Evolutionary conservation across 2,329 filamentous ascomycete genomes (phyloP).

Genomic region (Cytospora piceae): DNA sequence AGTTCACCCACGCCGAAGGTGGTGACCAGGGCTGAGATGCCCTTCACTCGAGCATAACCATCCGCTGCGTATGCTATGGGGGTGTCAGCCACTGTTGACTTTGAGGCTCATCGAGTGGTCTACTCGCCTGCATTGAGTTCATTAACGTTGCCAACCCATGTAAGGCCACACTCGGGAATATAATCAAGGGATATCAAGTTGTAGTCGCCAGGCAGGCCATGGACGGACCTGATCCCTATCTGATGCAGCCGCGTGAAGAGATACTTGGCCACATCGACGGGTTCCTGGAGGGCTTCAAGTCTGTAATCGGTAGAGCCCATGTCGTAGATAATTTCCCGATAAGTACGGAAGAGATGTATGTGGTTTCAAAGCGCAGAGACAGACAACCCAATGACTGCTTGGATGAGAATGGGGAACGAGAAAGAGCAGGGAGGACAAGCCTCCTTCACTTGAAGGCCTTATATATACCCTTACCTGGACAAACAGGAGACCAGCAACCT

Average conservation of each 20-base stretch:
- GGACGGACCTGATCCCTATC: slow-evolving; percentile 66
- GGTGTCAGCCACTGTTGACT: slow-evolving; percentile 28
- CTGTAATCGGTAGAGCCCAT: slow-evolving; percentile 44
- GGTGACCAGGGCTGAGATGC: slow-evolving; percentile 71
- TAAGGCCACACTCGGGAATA: slow-evolving; percentile 59
- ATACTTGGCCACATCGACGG: slow-evolving; percentile 67
- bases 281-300: slow-evolving; percentile 49
- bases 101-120: too few relatives aligned
- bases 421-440: not conserved
- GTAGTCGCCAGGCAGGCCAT: slow-evolving; percentile 74
- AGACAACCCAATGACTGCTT: not conserved
- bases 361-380: not conserved
- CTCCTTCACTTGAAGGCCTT: slow-evolving; percentile 3
- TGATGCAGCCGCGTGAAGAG: slow-evolving; percentile 68
- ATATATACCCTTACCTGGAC: not conserved
- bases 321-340: not conserved
- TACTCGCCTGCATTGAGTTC: slow-evolving; percentile 70
- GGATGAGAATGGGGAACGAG: not conserved
- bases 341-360: not conserved
- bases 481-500: not conserved
- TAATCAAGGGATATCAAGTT: slow-evolving; percentile 73
- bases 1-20: slow-evolving; percentile 77
- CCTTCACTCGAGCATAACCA: slow-evolving; percentile 75
- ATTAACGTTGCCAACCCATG: slow-evolving; percentile 72
- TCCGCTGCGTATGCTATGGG: slow-evolving; percentile 73